Conservation (phyloP, 2,329 filamentous ascomycete species). For the Penicillium sp. region DNA sequence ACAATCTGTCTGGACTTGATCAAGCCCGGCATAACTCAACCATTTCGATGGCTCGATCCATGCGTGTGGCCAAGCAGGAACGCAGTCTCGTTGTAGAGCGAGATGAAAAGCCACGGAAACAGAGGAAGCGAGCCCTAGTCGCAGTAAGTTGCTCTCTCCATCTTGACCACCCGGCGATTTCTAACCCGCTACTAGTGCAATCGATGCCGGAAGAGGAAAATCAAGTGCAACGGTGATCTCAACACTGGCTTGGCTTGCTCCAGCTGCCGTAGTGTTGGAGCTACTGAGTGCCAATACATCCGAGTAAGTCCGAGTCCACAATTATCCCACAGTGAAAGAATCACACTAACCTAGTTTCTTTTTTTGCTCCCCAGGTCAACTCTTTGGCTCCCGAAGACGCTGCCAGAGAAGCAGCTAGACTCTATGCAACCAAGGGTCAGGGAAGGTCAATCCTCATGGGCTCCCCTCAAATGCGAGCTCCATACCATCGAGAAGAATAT, state of each 20-base stretch:
- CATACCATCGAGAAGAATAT: constrained; percentile 27
- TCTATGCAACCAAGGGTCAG: constrained; percentile 9
- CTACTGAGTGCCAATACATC: constrained; percentile 68
- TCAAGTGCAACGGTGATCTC: constrained; percentile 84
- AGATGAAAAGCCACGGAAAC: constrained; percentile 40
- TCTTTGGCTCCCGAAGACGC: constrained; percentile 29
- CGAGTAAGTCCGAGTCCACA: constrained; percentile 54
- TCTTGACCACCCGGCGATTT: neutral
- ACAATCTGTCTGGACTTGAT: constrained; percentile 5
- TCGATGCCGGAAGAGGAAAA: constrained; percentile 89
- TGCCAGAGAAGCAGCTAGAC: constrained; percentile 4
- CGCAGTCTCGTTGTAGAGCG: constrained; percentile 26
- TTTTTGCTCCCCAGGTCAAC: constrained; percentile 28
- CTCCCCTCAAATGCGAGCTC: constrained; percentile 18
- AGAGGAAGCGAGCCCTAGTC: constrained; percentile 54
- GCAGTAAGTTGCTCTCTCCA: constrained; percentile 40
- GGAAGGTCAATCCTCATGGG: constrained; percentile 14
- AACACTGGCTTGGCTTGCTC: constrained; percentile 74
- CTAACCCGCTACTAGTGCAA: constrained; percentile 61
- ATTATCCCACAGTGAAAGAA: neutral
- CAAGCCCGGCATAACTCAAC: constrained; percentile 22
- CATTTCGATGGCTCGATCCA: constrained; percentile 26
- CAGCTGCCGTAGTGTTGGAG: constrained; percentile 75
- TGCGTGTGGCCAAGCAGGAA: constrained; percentile 29
- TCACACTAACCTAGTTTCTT: neutral